Percentiles rank a stretch among this genome's conserved stretches.
Conservation (phyloP, 768 basidiomycete genomes). For the Boletellus emodensis region DNA sequence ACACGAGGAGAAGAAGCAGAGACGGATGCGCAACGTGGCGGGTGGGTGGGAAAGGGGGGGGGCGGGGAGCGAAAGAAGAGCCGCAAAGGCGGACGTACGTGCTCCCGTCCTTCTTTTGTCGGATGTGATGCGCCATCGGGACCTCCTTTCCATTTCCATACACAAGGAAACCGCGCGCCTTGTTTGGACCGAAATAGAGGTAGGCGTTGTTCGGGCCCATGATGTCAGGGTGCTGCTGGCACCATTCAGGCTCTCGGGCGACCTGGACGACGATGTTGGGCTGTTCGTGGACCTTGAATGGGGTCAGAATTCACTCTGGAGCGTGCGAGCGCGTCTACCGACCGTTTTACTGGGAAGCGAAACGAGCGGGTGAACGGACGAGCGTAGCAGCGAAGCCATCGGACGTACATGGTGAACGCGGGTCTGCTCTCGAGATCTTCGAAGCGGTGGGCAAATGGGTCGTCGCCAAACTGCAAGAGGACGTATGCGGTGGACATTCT, state of each 20-base stretch:
- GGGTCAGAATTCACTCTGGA: neutral
- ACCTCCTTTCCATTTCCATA: conserved; percentile 62
- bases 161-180: conserved; percentile 55
- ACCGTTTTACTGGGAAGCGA: conserved; percentile 19
- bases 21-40: neutral
- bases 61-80: no score
- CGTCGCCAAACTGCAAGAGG: conserved; percentile 61
- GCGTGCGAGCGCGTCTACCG: conserved; percentile 1
- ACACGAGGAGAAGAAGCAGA: neutral
- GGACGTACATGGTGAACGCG: conserved; percentile 66
- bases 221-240: conserved; percentile 60
- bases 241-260: conserved; percentile 62
- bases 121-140: conserved; percentile 55
- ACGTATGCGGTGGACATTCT: conserved; percentile 40
- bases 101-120: conserved; percentile 58
- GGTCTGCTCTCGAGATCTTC: conserved; percentile 59
- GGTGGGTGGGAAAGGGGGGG: neutral
- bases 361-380: conserved; percentile 4
- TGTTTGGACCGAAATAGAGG: conserved; percentile 70
- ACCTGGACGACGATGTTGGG: conserved; percentile 64
- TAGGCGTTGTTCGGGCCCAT: conserved; percentile 80
- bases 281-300: conserved; percentile 45
- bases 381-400: conserved; percentile 1
- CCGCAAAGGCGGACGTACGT: conserved; percentile 43
- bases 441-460: conserved; percentile 57